Conservation (phyloP, 208 protist species). For the Blechomonas ayalai region DNA sequence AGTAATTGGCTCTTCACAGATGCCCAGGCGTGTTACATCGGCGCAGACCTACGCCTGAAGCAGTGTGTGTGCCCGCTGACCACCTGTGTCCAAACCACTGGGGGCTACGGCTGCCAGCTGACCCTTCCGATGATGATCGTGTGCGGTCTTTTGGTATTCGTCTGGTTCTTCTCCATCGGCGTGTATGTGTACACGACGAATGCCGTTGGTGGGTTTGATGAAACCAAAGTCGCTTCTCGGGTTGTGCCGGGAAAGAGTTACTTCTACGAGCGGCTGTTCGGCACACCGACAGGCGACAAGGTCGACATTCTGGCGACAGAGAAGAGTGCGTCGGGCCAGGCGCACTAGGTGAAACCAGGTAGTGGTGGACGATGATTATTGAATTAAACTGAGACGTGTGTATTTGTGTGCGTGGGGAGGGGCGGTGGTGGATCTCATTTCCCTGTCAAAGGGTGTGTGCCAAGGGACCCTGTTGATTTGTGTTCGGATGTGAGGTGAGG, state of each 20-base stretch:
- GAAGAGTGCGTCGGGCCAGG: too few relatives aligned
- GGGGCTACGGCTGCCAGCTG: constrained; percentile 42
- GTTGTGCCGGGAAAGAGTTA: constrained; percentile 33
- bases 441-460: too few relatives aligned
- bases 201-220: constrained; percentile 33
- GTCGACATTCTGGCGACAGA: too few relatives aligned
- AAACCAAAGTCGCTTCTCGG: constrained; percentile 16
- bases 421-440: too few relatives aligned
- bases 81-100: constrained; percentile 27
- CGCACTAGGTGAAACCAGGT: too few relatives aligned
- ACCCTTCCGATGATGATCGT: constrained; percentile 56
- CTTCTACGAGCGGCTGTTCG: constrained; percentile 78
- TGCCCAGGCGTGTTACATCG: constrained; percentile 62
- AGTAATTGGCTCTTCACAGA: constrained; percentile 66
- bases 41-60: constrained; percentile 35
- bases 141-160: constrained; percentile 33
- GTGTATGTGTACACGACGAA: constrained; percentile 70
- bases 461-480: too few relatives aligned
- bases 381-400: too few relatives aligned
- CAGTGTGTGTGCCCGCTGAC: constrained; percentile 77
- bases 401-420: too few relatives aligned
- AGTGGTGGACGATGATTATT: too few relatives aligned
- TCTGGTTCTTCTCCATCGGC: constrained; percentile 52
- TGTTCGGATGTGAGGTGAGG: too few relatives aligned
- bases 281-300: too few relatives aligned